Percentiles rank a stretch among this genome's conserved stretches.
Evolutionary conservation across 257 asterid genomes (phyloP).

Genomic region (Capsicum baccatum): DNA sequence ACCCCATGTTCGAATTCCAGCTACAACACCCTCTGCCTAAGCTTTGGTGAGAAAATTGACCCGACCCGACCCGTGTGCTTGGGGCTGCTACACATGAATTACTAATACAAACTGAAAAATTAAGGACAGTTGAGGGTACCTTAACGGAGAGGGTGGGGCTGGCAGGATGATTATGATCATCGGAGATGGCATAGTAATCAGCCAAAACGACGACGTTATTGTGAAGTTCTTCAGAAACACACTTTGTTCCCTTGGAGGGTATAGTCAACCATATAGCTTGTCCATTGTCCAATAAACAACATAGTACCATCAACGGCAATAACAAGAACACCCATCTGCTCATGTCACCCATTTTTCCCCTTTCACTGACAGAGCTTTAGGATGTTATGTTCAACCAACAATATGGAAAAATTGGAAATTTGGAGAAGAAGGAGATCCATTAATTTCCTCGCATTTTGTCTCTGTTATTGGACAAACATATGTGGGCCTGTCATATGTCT

Average conservation of each 20-base stretch:
- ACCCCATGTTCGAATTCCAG: background rate
- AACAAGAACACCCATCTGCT: conserved; percentile 31
- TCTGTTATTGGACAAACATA: too few relatives aligned
- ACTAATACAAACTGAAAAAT: background rate
- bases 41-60: conserved; percentile 23
- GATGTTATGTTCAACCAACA: too few relatives aligned
- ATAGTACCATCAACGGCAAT: conserved; percentile 41
- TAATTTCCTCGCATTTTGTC: too few relatives aligned
- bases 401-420: too few relatives aligned
- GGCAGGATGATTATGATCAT: conserved; percentile 56
- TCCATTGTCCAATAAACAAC: conserved; percentile 43
- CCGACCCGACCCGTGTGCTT: too few relatives aligned
- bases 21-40: background rate
- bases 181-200: conserved; percentile 79
- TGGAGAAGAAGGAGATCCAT: too few relatives aligned
- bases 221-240: conserved; percentile 89
- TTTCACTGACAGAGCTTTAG: too few relatives aligned
- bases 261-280: conserved; percentile 78
- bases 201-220: conserved; percentile 85
- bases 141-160: conserved; percentile 78
- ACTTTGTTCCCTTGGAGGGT: conserved; percentile 76
- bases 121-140: conserved; percentile 48
- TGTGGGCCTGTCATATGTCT: too few relatives aligned
- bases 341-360: conserved; percentile 45
- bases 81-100: background rate